phyloP scores from a whole-genome alignment of 306 rosid genomes.

The Carpinus viminea region DNA sequence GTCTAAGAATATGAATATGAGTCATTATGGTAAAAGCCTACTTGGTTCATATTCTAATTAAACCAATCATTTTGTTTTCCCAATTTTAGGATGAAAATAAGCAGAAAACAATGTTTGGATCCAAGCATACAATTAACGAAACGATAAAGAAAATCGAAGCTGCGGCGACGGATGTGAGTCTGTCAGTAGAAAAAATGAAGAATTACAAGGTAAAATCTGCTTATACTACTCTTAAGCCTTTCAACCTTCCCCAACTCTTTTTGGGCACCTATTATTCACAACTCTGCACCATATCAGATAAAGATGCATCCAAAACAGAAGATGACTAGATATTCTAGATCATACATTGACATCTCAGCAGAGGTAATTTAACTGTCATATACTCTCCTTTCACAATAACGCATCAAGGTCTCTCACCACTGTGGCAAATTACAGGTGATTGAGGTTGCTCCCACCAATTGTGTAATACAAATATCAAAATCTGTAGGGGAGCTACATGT shows the following conservation, averaged over 20 bases:
- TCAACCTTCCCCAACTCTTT: background rate
- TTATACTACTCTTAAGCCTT: background rate
- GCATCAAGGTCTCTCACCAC: slow-evolving; percentile 15
- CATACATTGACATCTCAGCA: slow-evolving; percentile 59
- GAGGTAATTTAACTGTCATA: slow-evolving; percentile 47
- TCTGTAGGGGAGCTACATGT: slow-evolving; percentile 62
- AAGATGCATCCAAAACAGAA: slow-evolving; percentile 54
- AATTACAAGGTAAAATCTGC: slow-evolving; percentile 44
- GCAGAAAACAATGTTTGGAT: slow-evolving; percentile 54
- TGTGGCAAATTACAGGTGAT: slow-evolving; percentile 57
- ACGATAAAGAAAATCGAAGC: slow-evolving; percentile 77
- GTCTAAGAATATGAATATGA: slow-evolving; percentile 20
- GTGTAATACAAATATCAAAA: slow-evolving; percentile 73
- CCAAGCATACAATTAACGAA: slow-evolving; percentile 59
- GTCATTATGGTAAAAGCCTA: background rate
- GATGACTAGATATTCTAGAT: slow-evolving; percentile 63
- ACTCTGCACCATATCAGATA: slow-evolving; percentile 43
- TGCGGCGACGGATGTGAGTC: slow-evolving; percentile 64
- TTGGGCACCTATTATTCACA: slow-evolving; percentile 5
- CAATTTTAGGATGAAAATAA: slow-evolving; percentile 50
- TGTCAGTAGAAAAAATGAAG: slow-evolving; percentile 57
- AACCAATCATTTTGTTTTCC: slow-evolving; percentile 19
- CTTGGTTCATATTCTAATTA: slow-evolving; percentile 5
- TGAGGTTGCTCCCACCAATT: slow-evolving; percentile 75
- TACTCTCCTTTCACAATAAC: background rate